phyloP scores from a whole-genome alignment of 2,329 filamentous ascomycete genomes.

The Fusarium anthophilum region DNA sequence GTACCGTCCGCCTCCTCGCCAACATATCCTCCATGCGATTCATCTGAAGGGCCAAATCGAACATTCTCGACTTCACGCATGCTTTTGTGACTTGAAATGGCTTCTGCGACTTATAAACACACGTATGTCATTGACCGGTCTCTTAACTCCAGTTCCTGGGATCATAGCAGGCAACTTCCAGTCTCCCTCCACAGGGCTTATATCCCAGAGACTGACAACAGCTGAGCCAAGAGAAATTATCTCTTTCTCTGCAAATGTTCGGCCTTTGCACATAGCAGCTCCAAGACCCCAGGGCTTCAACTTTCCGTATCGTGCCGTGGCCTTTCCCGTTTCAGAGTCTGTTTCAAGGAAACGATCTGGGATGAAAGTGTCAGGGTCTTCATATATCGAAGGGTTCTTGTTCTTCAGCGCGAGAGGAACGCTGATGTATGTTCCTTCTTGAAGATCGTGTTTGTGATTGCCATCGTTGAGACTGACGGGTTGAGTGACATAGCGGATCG shows the following conservation, averaged over 20 bases:
- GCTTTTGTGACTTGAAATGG: too few relatives aligned
- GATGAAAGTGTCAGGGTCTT: conserved; percentile 25
- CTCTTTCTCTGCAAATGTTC: conserved; percentile 41
- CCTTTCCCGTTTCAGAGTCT: conserved; percentile 13
- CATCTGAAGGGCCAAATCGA: neutral
- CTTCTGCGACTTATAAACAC: conserved; percentile 28
- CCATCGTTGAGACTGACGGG: conserved; percentile 25
- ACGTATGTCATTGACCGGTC: conserved; percentile 21
- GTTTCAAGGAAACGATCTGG: conserved; percentile 35
- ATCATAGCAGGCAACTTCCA: conserved; percentile 26
- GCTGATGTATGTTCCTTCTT: conserved; percentile 32
- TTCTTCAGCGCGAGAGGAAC: conserved; percentile 27
- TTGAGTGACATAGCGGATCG: conserved; percentile 28
- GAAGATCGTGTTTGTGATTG: conserved; percentile 15
- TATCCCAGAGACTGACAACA: conserved; percentile 29
- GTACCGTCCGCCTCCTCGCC: neutral
- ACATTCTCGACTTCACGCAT: neutral
- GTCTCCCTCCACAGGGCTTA: conserved; percentile 1
- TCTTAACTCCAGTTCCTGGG: conserved; percentile 26
- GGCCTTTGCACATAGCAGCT: conserved; percentile 36
- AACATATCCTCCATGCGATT: neutral
- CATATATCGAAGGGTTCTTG: conserved; percentile 24
- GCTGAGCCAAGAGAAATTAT: conserved; percentile 26
- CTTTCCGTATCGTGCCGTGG: conserved; percentile 28
- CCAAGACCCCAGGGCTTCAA: conserved; percentile 38